A percentile compares a stretch with the other conserved stretches of the same genome.
Conservation (phyloP, 441 rosid genomes). For the Pelargonium myrrhifolium region DNA sequence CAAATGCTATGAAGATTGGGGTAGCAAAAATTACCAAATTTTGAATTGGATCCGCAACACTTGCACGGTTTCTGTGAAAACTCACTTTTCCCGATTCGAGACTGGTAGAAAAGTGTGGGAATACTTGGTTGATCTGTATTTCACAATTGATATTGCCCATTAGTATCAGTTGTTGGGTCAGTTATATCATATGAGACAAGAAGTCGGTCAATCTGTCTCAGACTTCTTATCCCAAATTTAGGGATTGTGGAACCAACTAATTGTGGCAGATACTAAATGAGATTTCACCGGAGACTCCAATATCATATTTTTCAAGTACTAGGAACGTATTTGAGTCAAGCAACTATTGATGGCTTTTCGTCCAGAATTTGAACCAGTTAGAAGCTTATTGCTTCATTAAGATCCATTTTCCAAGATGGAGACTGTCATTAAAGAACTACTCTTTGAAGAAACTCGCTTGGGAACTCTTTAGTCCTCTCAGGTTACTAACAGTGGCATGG, state of each 20-base stretch:
- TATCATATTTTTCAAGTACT: too few species aligned
- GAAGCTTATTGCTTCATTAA: not conserved
- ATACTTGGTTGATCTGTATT: not conserved
- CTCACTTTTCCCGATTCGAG: not conserved
- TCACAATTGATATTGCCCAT: not conserved
- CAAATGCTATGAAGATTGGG: not conserved
- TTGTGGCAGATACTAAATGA: not conserved
- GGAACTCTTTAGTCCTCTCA: conserved; percentile 5
- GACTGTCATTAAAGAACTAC: not conserved
- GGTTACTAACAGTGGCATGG: not conserved
- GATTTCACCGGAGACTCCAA: not conserved
- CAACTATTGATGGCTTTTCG: conserved; percentile 3
- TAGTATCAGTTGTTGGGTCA: not conserved
- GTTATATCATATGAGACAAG: not conserved
- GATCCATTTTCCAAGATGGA: not conserved
- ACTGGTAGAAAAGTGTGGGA: not conserved
- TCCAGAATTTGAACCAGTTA: not conserved
- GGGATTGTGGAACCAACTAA: not conserved
- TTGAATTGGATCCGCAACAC: not conserved
- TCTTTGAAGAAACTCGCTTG: not conserved
- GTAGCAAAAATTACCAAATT: not conserved
- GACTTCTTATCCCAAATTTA: not conserved
- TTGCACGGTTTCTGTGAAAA: not conserved
- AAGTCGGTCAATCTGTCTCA: not conserved
- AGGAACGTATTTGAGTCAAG: not conserved